Conservation (phyloP, 768 basidiomycete genomes). For the Pulveroboletus sp. region DNA sequence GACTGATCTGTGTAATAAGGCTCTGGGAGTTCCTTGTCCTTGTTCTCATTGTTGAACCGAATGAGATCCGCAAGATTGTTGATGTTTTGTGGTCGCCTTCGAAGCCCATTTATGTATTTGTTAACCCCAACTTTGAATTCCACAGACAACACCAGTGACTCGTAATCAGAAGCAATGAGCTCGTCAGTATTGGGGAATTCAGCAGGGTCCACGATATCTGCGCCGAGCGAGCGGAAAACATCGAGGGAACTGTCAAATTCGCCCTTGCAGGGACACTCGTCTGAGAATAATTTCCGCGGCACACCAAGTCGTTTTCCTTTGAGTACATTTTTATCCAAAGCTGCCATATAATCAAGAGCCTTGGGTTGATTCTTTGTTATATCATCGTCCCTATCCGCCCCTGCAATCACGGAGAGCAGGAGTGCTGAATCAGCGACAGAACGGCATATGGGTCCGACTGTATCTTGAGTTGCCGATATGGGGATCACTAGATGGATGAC, state of each 20-base stretch:
- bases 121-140: slow-evolving; percentile 65
- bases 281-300: slow-evolving; percentile 36
- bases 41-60: slow-evolving; percentile 51
- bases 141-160: slow-evolving; percentile 47
- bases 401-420: slow-evolving; percentile 52
- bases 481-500: slow-evolving; percentile 44
- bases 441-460: slow-evolving; percentile 56
- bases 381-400: slow-evolving; percentile 51
- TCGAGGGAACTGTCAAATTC: slow-evolving; percentile 41
- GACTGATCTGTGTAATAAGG: slow-evolving; percentile 37
- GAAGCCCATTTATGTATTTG: slow-evolving; percentile 43
- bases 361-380: slow-evolving; percentile 50
- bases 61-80: slow-evolving; percentile 57
- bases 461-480: slow-evolving; percentile 56
- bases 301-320: slow-evolving; percentile 54
- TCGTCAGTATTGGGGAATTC: slow-evolving; percentile 56
- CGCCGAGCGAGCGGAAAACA: slow-evolving; percentile 38
- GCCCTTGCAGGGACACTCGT: slow-evolving; percentile 24
- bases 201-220: slow-evolving; percentile 58
- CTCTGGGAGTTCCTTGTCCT: slow-evolving; percentile 43
- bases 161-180: slow-evolving; percentile 44
- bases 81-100: slow-evolving; percentile 55
- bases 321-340: slow-evolving; percentile 47
- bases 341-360: slow-evolving; percentile 56
- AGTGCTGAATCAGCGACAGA: slow-evolving; percentile 55